Evolutionary conservation across 163 green algal genomes (phyloP), one percentile per base, ranked within the genome.

Genomic region (Coccomyxa subellipsoidea): DNA sequence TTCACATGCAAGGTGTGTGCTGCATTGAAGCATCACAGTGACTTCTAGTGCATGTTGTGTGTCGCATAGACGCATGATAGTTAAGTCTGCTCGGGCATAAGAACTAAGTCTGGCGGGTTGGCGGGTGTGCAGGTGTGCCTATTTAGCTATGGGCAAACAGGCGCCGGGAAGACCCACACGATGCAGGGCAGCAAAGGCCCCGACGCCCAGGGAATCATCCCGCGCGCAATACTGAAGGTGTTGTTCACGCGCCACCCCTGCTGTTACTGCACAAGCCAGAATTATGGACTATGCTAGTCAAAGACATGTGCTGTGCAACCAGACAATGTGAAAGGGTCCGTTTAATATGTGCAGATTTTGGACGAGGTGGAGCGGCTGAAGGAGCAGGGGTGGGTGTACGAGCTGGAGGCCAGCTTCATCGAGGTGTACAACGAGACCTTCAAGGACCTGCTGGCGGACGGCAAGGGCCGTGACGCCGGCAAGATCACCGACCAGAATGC

Each of bases 351-450:
- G 21, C 87, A 94, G 90, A 94, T 97, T 79, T 92, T 97, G 81
- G 83, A 88, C n/a, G 84, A 83, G 4, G 92, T 91, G 31, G 77
- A 69, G 72, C 81, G 86, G 77, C 85, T 94, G 71, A 81, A 89
- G 79, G 88, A 93, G 80, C 92, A 97, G 88, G 97, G 95, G n/a
- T 99, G 96, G 96, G 83, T 92, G 76, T 99, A 98, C 86, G 84
- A 15, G 25, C 93, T 99, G 85, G 88, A 95, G 75, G 92, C 94
- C 0, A 93, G 91, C 10, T 99, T 94, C 87, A 90, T 99, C 25
- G 96, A 99, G 88, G 98, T 99, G 23, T 98, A 99, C 93, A 99
- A 99, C 89, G 97, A 99, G 85, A 87, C 85, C 38, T 85, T 98
- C 85, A 90, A 92, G 18, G 93, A 98, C 88, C 89, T 97, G 83